These are phyloP conservation scores for Ensete ventricosum DNA, from an alignment of 176 grass and related monocot species.

Conservation along the genomic window DNA sequence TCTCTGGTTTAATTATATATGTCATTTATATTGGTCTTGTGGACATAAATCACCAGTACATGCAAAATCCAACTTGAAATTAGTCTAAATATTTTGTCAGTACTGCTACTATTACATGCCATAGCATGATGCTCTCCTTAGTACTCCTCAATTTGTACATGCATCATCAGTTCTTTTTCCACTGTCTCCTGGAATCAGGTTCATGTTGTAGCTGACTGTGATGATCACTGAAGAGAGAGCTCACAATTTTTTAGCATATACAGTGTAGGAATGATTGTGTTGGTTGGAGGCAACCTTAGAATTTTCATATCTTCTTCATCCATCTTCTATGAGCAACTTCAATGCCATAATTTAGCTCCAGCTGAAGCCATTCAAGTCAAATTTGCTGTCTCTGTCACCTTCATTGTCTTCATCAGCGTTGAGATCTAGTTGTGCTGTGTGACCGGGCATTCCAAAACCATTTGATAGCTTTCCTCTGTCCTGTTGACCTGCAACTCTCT, in stretches of 20 bases:
- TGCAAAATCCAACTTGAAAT: too few relatives aligned
- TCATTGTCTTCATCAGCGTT: conserved; percentile 25
- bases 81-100: too few relatives aligned
- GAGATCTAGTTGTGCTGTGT: conserved; percentile 37
- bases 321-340: background rate
- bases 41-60: too few relatives aligned
- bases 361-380: conserved; percentile 64
- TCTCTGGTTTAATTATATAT: too few relatives aligned
- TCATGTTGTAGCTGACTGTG: background rate
- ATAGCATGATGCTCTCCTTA: background rate
- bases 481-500: conserved; percentile 32
- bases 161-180: background rate
- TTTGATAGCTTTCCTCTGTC: conserved; percentile 26
- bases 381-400: conserved; percentile 22
- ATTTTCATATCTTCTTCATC: background rate
- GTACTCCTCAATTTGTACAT: background rate
- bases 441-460: conserved; percentile 23
- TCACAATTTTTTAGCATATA: background rate
- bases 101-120: too few relatives aligned
- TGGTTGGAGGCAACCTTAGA: background rate
- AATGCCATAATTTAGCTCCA: conserved; percentile 35
- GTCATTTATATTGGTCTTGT: too few relatives aligned
- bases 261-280: background rate
- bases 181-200: background rate
- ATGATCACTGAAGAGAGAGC: background rate